These are phyloP conservation scores for Fistulina hepatica DNA, from an alignment of 1,284 basidiomycete genomes.

Conservation along the genomic window DNA sequence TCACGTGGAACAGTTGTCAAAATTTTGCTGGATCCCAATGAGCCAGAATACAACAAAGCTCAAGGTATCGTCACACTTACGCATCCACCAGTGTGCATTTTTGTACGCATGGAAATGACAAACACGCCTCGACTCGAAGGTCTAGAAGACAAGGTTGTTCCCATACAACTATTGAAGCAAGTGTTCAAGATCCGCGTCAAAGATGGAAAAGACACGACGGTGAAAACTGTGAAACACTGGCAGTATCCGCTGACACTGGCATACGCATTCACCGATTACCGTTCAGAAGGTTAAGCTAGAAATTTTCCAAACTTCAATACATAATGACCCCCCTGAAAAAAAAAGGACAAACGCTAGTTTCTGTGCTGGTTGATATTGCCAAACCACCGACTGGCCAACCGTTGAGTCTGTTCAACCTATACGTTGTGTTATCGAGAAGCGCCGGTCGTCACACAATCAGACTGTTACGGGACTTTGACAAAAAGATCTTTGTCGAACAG, in stretches of 20 bases:
- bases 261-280: constrained; percentile 26
- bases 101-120: neutral
- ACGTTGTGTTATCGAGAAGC: constrained; percentile 21
- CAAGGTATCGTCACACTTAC: neutral
- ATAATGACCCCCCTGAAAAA: no score
- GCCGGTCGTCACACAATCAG: constrained; percentile 16
- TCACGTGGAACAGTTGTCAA: neutral
- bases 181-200: neutral
- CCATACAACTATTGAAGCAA: neutral
- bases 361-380: constrained; percentile 23
- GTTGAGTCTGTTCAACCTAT: constrained; percentile 20
- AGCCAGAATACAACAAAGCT: neutral
- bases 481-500: constrained; percentile 7
- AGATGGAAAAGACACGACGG: constrained; percentile 1
- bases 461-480: constrained; percentile 20
- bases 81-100: neutral
- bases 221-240: constrained; percentile 10
- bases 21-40: neutral
- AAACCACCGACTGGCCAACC: constrained; percentile 16
- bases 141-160: neutral
- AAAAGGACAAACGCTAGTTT: constrained; percentile 25
- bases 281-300: no score
- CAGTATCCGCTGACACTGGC: constrained; percentile 20
- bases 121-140: neutral
- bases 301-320: no score